These are phyloP conservation scores for Xylaria sp. DNA, from an alignment of 2,329 filamentous ascomycete species.

Conservation along the genomic window DNA sequence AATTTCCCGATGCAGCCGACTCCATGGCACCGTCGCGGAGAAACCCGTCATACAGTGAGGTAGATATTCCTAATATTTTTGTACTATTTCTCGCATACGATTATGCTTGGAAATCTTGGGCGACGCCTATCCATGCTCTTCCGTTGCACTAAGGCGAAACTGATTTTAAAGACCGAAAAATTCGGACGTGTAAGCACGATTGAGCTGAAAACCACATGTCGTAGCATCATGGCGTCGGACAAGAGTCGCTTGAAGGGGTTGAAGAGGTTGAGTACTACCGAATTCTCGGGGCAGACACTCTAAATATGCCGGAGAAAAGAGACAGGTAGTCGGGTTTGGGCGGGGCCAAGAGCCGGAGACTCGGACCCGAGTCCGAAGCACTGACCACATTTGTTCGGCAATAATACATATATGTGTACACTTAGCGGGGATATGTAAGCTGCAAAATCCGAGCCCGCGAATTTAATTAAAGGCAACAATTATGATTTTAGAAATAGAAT, in stretches of 20 bases:
- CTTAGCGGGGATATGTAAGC: too few relatives aligned
- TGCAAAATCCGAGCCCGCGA: too few relatives aligned
- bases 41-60: neutral
- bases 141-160: neutral
- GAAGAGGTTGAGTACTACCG: neutral
- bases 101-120: neutral
- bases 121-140: neutral
- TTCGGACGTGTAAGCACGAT: neutral
- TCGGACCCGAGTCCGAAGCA: conserved; percentile 1
- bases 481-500: too few relatives aligned
- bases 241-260: neutral
- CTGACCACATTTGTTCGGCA: neutral
- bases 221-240: neutral
- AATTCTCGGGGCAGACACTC: neutral
- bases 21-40: neutral
- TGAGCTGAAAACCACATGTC: neutral
- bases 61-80: neutral
- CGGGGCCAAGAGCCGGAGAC: neutral
- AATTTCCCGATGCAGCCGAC: neutral
- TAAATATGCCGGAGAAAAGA: neutral
- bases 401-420: too few relatives aligned
- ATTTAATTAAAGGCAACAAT: too few relatives aligned
- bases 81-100: neutral
- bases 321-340: neutral
- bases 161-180: neutral